phyloP scores from a whole-genome alignment of 2,329 filamentous ascomycete genomes.

The Parascedosporium putredinis region DNA sequence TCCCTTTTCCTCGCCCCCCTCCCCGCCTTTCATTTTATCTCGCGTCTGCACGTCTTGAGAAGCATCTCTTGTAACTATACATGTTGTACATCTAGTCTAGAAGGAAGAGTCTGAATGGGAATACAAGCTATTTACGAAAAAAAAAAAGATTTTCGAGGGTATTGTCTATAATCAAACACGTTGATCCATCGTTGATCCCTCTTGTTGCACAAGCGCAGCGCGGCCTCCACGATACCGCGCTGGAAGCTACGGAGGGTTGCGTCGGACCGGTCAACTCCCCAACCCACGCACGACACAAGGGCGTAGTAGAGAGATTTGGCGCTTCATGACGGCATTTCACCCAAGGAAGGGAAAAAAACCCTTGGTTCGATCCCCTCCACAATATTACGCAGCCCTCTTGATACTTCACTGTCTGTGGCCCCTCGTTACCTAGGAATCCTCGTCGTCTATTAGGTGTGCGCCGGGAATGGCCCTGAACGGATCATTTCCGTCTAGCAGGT shows the following conservation, averaged over 20 bases:
- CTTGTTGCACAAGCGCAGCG: too few relatives aligned
- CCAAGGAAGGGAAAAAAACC: too few relatives aligned
- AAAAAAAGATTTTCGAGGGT: conserved; percentile 1
- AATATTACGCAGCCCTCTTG: neutral
- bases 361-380: neutral
- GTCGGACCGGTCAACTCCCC: conserved; percentile 11
- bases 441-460: conserved; percentile 25
- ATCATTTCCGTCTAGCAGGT: conserved; percentile 63
- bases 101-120: conserved; percentile 3
- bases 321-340: too few relatives aligned
- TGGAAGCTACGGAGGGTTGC: too few relatives aligned
- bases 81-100: conserved; percentile 18
- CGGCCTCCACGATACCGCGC: too few relatives aligned
- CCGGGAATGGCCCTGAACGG: conserved; percentile 51
- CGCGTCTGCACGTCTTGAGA: conserved; percentile 6
- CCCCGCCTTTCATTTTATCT: neutral
- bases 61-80: conserved; percentile 28
- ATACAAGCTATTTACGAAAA: too few relatives aligned
- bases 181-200: conserved; percentile 16
- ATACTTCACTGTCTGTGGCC: conserved; percentile 39
- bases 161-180: conserved; percentile 15
- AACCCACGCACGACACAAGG: too few relatives aligned
- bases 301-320: too few relatives aligned
- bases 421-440: conserved; percentile 29
- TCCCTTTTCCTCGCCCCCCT: neutral